These are phyloP conservation scores for Kwoniella botswanensis DNA, from an alignment of 768 basidiomycete species.

Conservation along the genomic window DNA sequence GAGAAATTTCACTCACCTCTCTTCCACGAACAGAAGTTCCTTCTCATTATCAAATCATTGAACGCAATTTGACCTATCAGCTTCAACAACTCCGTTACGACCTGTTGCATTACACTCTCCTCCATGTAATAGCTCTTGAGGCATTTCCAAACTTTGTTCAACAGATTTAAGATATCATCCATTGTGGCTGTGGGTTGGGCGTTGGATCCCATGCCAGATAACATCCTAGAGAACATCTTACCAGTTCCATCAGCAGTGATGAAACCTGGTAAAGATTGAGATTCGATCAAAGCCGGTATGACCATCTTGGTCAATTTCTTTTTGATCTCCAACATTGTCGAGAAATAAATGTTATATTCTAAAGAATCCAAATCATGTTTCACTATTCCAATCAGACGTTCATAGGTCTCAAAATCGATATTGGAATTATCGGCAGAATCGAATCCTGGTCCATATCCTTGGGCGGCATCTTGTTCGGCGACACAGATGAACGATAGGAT, in stretches of 20 bases:
- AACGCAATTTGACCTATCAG: constrained; percentile 95
- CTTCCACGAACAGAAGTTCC: constrained; percentile 99
- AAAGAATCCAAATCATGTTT: constrained; percentile 97
- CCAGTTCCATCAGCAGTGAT: constrained; percentile 93
- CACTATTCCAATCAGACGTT: constrained; percentile 93
- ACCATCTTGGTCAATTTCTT: constrained; percentile 96
- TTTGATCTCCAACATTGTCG: constrained; percentile 99
- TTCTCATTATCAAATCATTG: constrained; percentile 96
- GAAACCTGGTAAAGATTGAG: constrained; percentile 96
- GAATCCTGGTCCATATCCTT: constrained; percentile 95
- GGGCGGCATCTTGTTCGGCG: constrained; percentile 97
- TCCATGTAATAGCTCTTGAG: constrained; percentile 99
- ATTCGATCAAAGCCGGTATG: constrained; percentile 97
- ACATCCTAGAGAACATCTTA: constrained; percentile 87
- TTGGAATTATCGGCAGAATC: constrained; percentile 67
- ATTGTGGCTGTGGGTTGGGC: constrained; percentile 82
- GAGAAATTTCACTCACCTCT: constrained; percentile 68
- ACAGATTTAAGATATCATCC: constrained; percentile 95
- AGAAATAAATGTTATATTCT: constrained; percentile 99
- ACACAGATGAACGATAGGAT: constrained; percentile 98
- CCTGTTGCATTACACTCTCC: constrained; percentile 91
- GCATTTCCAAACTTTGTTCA: constrained; percentile 98
- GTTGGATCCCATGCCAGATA: constrained; percentile 74
- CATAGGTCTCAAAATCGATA: constrained; percentile 77
- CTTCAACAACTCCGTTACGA: constrained; percentile 87